phyloP scores from a whole-genome alignment of 2,329 filamentous ascomycete genomes.

The Raffaelea albimanens region DNA sequence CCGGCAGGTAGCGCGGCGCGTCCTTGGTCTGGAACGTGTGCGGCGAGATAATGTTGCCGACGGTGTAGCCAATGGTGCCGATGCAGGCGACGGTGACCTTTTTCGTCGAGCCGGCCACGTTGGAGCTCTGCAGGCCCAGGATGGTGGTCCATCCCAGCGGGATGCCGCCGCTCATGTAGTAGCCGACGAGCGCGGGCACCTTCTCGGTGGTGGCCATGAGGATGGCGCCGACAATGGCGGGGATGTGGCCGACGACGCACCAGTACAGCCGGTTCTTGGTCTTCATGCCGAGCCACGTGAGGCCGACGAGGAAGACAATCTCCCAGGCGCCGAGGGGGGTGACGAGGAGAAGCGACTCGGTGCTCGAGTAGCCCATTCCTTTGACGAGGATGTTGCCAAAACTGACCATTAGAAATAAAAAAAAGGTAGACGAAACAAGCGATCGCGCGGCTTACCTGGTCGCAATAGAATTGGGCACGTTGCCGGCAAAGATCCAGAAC shows the following conservation, averaged over 20 bases:
- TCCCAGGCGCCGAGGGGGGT: constrained; percentile 10
- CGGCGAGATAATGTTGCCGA: constrained; percentile 44
- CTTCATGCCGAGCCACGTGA: constrained; percentile 1
- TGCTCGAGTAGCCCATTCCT: constrained; percentile 8
- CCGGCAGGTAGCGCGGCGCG: constrained; percentile 50
- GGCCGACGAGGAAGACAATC: constrained; percentile 1
- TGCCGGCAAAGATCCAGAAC: constrained; percentile 10
- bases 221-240: constrained; percentile 4
- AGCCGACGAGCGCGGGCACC: constrained; percentile 1
- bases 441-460: constrained; percentile 1
- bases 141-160: constrained; percentile 5
- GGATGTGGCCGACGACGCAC: neutral
- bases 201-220: constrained; percentile 1
- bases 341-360: constrained; percentile 6
- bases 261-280: neutral
- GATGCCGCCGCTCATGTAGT: constrained; percentile 3
- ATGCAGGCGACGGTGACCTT: constrained; percentile 48
- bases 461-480: constrained; percentile 12
- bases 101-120: constrained; percentile 47
- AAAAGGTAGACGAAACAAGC: too few species aligned
- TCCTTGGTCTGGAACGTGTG: constrained; percentile 48
- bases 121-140: constrained; percentile 23
- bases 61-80: constrained; percentile 40
- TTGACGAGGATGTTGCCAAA: constrained; percentile 10
- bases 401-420: neutral